phyloP scores from a whole-genome alignment of 805 yeast species.

The Pichia californica region DNA sequence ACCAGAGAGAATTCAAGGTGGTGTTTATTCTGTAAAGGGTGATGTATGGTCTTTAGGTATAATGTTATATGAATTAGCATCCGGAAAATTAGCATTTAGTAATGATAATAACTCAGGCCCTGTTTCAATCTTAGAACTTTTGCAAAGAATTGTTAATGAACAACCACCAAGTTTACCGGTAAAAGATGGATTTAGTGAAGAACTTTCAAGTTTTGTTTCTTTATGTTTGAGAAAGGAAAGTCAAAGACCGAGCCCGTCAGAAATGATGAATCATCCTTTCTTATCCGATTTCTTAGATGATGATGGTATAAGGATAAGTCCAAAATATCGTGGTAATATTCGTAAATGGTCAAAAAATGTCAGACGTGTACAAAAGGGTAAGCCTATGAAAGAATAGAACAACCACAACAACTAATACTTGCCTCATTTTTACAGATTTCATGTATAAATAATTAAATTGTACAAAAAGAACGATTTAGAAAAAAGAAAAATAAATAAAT shows the following conservation, averaged over 20 bases:
- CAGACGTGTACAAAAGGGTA: conserved; percentile 32
- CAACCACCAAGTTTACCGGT: conserved; percentile 66
- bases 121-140: conserved; percentile 73
- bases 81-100: conserved; percentile 76
- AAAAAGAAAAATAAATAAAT: background rate
- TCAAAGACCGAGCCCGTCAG: conserved; percentile 67
- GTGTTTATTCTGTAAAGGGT: conserved; percentile 85
- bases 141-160: conserved; percentile 92
- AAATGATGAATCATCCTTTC: conserved; percentile 42
- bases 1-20: conserved; percentile 96
- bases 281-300: conserved; percentile 22
- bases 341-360: conserved; percentile 34
- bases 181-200: conserved; percentile 39
- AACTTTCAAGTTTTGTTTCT: conserved; percentile 62
- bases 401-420: no score
- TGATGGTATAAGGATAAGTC: conserved; percentile 27
- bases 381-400: conserved; percentile 15
- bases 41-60: conserved; percentile 97
- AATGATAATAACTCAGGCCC: conserved; percentile 36
- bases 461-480: background rate
- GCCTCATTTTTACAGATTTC: background rate
- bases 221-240: conserved; percentile 71
- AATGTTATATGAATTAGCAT: conserved; percentile 81
- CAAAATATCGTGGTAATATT: conserved; percentile 23
- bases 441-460: background rate